Percentiles rank a stretch among this genome's conserved stretches.
Evolutionary conservation across 1,139 yeast species (phyloP).

Genomic region (Blastobotrys aristatus): DNA sequence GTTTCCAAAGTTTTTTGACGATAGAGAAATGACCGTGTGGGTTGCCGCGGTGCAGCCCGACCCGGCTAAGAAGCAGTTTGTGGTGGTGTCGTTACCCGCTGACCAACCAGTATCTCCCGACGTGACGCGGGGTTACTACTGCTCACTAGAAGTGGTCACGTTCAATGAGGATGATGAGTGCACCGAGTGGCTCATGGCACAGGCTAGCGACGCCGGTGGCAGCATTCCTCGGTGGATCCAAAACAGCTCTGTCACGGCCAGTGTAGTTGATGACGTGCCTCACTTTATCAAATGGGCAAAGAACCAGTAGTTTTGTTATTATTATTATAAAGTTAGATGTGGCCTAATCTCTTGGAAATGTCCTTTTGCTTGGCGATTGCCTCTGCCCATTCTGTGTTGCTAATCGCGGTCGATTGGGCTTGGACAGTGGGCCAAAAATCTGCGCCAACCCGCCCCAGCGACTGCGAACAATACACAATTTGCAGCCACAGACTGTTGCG

Average conservation of each 20-base stretch:
- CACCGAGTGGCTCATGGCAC: slow-evolving; percentile 61
- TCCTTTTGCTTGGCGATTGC: slow-evolving; percentile 39
- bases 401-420: slow-evolving; percentile 25
- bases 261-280: slow-evolving; percentile 65
- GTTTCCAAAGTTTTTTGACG: slow-evolving; percentile 45
- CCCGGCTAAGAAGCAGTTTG: slow-evolving; percentile 38
- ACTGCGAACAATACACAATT: slow-evolving; percentile 69
- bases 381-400: slow-evolving; percentile 36
- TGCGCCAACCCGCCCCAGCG: slow-evolving; percentile 63
- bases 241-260: slow-evolving; percentile 49
- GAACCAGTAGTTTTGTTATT: slow-evolving; percentile 9
- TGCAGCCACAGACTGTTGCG: slow-evolving; percentile 66
- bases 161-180: slow-evolving; percentile 38
- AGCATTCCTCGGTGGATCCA: slow-evolving; percentile 60
- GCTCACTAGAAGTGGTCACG: slow-evolving; percentile 53
- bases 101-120: slow-evolving; percentile 23
- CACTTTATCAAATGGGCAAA: slow-evolving; percentile 49
- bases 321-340: slow-evolving; percentile 8
- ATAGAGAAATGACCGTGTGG: slow-evolving; percentile 57
- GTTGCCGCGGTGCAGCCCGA: slow-evolving; percentile 33
- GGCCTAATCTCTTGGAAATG: slow-evolving; percentile 29
- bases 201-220: slow-evolving; percentile 64
- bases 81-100: slow-evolving; percentile 50
- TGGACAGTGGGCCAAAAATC: slow-evolving; percentile 49
- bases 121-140: slow-evolving; percentile 39